phyloP scores from a whole-genome alignment of 2,329 filamentous ascomycete species.

The Colletotrichum gigasporum region DNA sequence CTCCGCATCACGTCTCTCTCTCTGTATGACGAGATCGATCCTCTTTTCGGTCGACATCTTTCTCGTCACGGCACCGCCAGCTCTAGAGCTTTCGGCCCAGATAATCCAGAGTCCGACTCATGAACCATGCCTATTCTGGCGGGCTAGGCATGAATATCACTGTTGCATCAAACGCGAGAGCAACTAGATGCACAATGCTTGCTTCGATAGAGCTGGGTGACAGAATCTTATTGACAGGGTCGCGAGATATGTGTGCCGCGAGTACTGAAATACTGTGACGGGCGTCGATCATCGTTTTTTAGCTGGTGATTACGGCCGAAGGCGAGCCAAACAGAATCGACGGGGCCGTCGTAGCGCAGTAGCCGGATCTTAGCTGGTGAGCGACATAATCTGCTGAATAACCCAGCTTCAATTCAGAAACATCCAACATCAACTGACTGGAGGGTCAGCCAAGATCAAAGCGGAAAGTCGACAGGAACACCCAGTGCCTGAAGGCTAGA shows the following conservation, averaged over 20 bases:
- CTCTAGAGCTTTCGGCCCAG: background rate
- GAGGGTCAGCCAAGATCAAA: background rate
- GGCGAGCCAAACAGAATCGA: background rate
- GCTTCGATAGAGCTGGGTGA: constrained; percentile 4
- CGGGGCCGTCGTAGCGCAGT: background rate
- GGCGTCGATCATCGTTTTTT: constrained; percentile 22
- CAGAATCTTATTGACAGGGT: constrained; percentile 8
- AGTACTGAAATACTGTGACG: constrained; percentile 17
- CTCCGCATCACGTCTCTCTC: background rate
- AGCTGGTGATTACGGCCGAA: background rate
- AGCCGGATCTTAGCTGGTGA: background rate
- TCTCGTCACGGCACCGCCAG: background rate
- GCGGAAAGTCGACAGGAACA: constrained; percentile 9
- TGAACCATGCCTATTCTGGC: background rate
- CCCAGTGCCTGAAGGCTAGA: background rate
- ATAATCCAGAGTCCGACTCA: background rate
- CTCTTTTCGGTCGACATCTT: background rate
- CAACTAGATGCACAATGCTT: constrained; percentile 10
- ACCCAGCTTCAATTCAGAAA: background rate
- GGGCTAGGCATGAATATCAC: constrained; percentile 22
- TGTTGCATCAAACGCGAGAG: constrained; percentile 12
- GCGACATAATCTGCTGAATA: background rate
- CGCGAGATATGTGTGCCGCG: background rate
- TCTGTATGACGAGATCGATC: background rate
- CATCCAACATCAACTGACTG: background rate